Evolutionary conservation across 202 grass and related monocot species (phyloP), one percentile per base, ranked within the genome.

Genomic region (Schoenoplectus triqueter): DNA sequence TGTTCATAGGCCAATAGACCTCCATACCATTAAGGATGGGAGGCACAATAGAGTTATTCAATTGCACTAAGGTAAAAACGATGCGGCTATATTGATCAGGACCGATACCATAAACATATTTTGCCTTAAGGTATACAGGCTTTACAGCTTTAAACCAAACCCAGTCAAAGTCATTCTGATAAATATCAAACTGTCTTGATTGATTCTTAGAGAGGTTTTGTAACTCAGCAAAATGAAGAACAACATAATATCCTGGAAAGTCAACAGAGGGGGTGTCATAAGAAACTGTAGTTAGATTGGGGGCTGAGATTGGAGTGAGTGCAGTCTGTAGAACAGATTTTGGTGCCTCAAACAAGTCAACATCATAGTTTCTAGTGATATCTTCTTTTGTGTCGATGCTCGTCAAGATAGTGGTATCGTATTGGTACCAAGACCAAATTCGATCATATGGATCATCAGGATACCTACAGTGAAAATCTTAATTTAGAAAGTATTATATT

Each of bases 321-420:
- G 91, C 89, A 5, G 91, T 93, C 73, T 90, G 86, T 85, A 93
- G 71, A 71, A 93, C 91, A 44, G 68, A 79, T 0, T 77, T 60
- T 9, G 94, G 91, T 4, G 54, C 85, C 13, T 89, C 71, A 68
- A 89, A 89, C 0, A 0, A 0, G 13, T 84, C 20, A 9, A 10
- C 0, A 41, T 73, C 49, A n/a, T 61, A 7, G 48, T 5, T 4
- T 41, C 14, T 59, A 14, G 3, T 41, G 31, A 68, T 68, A 13
- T 20, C 8, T 14, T 10, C 21, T 68, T 3, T 62, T 41, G 65
- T 68, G 31, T 41, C 42, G 65, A 62, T 62, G 59, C n/a, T 62
- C 6, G 4, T 62, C n/a, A 62, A 62, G 14, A 62, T 62, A 17
- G 3, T 18, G 5, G 59, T 62, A 7, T 62, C 59, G n/a, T 62